phyloP scores from a whole-genome alignment of 768 basidiomycete genomes.

The Roridomyces roridus region DNA sequence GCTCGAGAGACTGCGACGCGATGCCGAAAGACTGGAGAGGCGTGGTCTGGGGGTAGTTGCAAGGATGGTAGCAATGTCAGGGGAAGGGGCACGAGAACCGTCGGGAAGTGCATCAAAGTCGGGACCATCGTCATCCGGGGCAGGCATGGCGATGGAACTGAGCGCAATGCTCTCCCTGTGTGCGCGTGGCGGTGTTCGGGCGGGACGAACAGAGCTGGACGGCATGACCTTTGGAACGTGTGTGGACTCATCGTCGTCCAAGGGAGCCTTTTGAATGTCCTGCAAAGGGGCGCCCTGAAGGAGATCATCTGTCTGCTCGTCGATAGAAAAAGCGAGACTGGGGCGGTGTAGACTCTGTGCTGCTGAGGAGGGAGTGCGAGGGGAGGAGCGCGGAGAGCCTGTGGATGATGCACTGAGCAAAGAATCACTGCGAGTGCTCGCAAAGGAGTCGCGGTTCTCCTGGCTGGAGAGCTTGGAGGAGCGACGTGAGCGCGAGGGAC shows the following conservation, averaged over 20 bases:
- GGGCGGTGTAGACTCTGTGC: conserved; percentile 23
- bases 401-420: conserved; percentile 19
- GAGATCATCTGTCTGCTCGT: conserved; percentile 27
- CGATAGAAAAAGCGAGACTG: conserved; percentile 36
- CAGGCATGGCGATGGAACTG: conserved; percentile 19
- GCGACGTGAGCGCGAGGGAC: conserved; percentile 35
- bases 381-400: conserved; percentile 19
- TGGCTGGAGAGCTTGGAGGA: conserved; percentile 34
- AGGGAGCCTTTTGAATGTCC: conserved; percentile 15
- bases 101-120: conserved; percentile 23
- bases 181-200: conserved; percentile 4
- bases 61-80: conserved; percentile 48
- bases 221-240: conserved; percentile 13
- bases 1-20: not conserved
- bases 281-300: conserved; percentile 19
- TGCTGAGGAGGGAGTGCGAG: conserved; percentile 28
- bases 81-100: conserved; percentile 29
- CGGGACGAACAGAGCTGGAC: not conserved
- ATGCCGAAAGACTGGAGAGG: conserved; percentile 4
- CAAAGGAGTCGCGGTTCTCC: conserved; percentile 26
- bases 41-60: conserved; percentile 44
- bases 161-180: conserved; percentile 20
- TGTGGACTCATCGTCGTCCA: conserved; percentile 4
- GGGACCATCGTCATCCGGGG: conserved; percentile 19
- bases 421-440: conserved; percentile 20